Evolutionary conservation across 305 asterid species (phyloP), one percentile per base, ranked within the genome.

Genomic region (Solanum hybrid): DNA sequence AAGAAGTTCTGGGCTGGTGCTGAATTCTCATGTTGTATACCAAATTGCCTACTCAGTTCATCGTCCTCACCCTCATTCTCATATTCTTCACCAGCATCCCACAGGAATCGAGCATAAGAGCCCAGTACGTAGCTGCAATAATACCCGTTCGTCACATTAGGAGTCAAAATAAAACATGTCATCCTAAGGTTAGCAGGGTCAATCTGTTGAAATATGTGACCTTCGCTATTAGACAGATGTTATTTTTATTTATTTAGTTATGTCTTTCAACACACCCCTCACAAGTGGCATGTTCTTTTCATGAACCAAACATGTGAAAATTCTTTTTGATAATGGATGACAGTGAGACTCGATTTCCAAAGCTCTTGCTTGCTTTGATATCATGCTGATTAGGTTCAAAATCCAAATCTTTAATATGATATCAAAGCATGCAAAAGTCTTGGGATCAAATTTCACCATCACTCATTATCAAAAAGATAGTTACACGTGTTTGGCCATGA

Each of bases 91-190:
- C 95, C 98, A 10, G 93, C 95, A 37, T 95, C 96, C 99, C 99
- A 96, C 76, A 95, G 85, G 92, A 96, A 96, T 17, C 95, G 94
- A 90, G 99, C 99, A 87, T 96, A 96, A 4, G 99, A 95, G 88
- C 97, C 98, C 88, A 93, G 91, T 79, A 95, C 95, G 72, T 88
- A 95, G 86, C 99, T 96, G 93, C 92, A 88, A 64, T 79, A 22
- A 42, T 66, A 38, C 38, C 26, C 27, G 3, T 87, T 38, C 20
- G 4, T 40, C 81, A 46, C 3, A 26, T 29, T 17, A 84, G 60
- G 29, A 17, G 40, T 10, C 11, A 84, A 60, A 51, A 84, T 9
- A 24, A 84, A 84, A 37, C 87, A 82, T 5, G 17, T 34, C 87
- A 46, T 4, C 16, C 4, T 16, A 82, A 42, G 9, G 17, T 14